Conservation (phyloP, 805 yeast genomes). For the Candida pseudofarinosa region DNA sequence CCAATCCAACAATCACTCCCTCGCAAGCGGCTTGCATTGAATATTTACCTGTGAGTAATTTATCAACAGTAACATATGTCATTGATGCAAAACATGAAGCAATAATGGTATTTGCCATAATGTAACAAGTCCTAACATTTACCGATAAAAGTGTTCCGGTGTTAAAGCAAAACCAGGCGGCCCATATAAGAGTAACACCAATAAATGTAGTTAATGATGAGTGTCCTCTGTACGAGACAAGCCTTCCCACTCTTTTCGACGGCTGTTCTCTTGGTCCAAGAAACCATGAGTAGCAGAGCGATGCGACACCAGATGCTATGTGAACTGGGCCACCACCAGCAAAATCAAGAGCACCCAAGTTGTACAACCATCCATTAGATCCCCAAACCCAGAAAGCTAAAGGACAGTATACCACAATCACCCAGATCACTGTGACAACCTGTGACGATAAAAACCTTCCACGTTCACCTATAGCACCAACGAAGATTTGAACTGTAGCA, state of each 20-base stretch:
- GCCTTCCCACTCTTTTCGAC: constrained; percentile 20
- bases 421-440: constrained; percentile 37
- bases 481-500: constrained; percentile 46
- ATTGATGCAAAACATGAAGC: constrained; percentile 48
- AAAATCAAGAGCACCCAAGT: constrained; percentile 43
- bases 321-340: constrained; percentile 52
- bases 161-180: constrained; percentile 48
- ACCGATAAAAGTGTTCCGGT: constrained; percentile 42
- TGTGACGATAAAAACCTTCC: constrained; percentile 39
- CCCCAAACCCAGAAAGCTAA: constrained; percentile 47
- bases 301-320: constrained; percentile 41
- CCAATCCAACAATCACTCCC: constrained; percentile 44
- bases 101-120: constrained; percentile 46
- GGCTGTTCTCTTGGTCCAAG: constrained; percentile 37
- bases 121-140: constrained; percentile 41
- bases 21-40: constrained; percentile 42
- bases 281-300: constrained; percentile 39
- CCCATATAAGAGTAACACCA: constrained; percentile 46
- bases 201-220: constrained; percentile 34
- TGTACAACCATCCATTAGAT: constrained; percentile 40
- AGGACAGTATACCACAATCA: constrained; percentile 43
- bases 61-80: constrained; percentile 43
- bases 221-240: constrained; percentile 25
- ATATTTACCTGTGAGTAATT: constrained; percentile 35
- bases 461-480: constrained; percentile 43